Evolutionary conservation across 441 rosid species (phyloP), one percentile per base, ranked within the genome.

Genomic region (Brassica balearica): DNA sequence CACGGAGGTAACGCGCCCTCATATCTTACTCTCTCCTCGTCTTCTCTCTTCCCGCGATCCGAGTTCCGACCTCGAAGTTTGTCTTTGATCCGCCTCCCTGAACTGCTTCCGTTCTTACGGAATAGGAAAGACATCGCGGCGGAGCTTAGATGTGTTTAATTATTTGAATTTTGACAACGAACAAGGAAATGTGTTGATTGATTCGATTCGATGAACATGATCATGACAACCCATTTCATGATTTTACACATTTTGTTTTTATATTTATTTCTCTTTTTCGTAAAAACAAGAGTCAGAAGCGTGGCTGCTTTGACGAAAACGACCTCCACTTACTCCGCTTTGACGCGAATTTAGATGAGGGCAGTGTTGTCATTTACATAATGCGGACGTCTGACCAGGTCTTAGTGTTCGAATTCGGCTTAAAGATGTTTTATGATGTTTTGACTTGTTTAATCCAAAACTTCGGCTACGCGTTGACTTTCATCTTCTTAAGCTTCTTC

Each of bases 41-140:
- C 58, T 51, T 14, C 56, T 80, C 66, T 76, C 76, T 8, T 72
- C 32, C 76, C 65, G 2, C 73, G 82, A 75, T 80, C 74, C 60
- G 79, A 74, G 38, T 65, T 59, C 48, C 68, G 56, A 20, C 55
- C 72, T 9, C 38, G 77, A 0, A 64, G 81, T 11, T 76, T 78
- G 22, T 75, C 86, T 66, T 69, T 84, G 76, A 82, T 77, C 46
- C 82, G 80, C 36, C 79, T 76, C 11, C 83, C 65, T 70, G 83
- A 75, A 65, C 76, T 80, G n/a, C 73, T 75, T 0, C 83, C 80
- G 69, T 76, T 81, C 74, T 72, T 76, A 27, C 80, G 83, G 34
- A 81, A 81, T 0, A 81, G 80, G 36, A 81, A 81, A 0, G 80
- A 67, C 83, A 81, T 81, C 58, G 15, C 72, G 68, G 69, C 59